A percentile compares a stretch with the other conserved stretches of the same genome.
Conservation (phyloP, 2,329 filamentous ascomycete species). For the Fusarium devonianum region DNA sequence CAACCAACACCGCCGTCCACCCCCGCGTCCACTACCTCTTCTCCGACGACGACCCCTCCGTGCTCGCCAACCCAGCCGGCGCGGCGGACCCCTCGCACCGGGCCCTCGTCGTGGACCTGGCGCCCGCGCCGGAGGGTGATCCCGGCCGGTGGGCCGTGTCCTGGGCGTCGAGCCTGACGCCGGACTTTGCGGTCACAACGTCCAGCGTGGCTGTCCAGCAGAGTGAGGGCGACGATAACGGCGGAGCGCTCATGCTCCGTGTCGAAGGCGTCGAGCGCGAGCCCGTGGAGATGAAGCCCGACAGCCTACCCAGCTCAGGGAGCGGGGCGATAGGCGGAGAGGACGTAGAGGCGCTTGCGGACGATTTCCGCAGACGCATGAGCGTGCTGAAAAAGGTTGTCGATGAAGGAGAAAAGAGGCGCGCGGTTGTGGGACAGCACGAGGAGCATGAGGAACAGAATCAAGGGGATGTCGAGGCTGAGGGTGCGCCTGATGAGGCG, state of each 20-base stretch:
- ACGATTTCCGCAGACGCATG: slow-evolving; percentile 67
- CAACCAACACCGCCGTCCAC: slow-evolving; percentile 78
- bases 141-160: slow-evolving; percentile 62
- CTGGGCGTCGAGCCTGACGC: slow-evolving; percentile 74
- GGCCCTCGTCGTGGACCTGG: slow-evolving; percentile 64
- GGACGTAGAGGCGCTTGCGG: slow-evolving; percentile 59
- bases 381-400: slow-evolving; percentile 60
- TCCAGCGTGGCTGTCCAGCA: slow-evolving; percentile 54
- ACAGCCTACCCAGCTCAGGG: slow-evolving; percentile 41
- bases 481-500: slow-evolving; percentile 27
- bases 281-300: slow-evolving; percentile 40
- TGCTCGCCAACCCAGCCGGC: slow-evolving; percentile 70
- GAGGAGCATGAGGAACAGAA: slow-evolving; percentile 9
- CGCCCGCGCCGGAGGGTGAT: slow-evolving; percentile 46
- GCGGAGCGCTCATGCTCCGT: slow-evolving; percentile 45
- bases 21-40: slow-evolving; percentile 93
- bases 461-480: slow-evolving; percentile 3
- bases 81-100: slow-evolving; percentile 52
- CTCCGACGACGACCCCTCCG: slow-evolving; percentile 84
- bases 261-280: slow-evolving; percentile 51
- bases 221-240: slow-evolving; percentile 44
- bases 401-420: slow-evolving; percentile 57
- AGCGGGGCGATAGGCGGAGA: slow-evolving; percentile 49
- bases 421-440: slow-evolving; percentile 41
- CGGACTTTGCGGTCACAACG: slow-evolving; percentile 71